Base-by-base conservation (phyloP, 1,284 basidiomycete species). In the Boletus smithii region DNA sequence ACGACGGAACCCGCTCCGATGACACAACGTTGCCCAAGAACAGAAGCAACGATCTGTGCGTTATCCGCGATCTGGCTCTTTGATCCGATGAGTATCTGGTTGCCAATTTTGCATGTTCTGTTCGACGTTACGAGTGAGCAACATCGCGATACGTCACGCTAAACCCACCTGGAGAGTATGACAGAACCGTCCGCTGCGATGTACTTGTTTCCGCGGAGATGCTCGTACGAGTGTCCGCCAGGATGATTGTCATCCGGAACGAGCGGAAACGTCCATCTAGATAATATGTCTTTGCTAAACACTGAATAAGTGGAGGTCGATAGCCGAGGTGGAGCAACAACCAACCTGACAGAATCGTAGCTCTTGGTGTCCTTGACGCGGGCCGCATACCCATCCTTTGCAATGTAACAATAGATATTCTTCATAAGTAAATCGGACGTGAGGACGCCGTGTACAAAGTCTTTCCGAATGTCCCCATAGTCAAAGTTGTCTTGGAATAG, bases 401-500 rank as follows among this genome's bases (percentile, higher is more conserved):
- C 85, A 42, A 95, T 77, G 61, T 95, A 91, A 56, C 91, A 88
- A 63, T 91, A 83, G 50, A 99, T 95, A 57, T 87, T 95, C 71
- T 97, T 95, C 75, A 93, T 94, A 36, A 99, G 77, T 37, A 99
- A 69, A 68, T 99, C 97, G 11, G 91, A 95, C 1, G 92, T 97
- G 49, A 99, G 76, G 36, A 99, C 83, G n/a, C 95, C 95, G 59
- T 93, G 90, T 20, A 99, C 89, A 63, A 99, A 97, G 69, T 99
- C 93, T 55, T 83, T 76, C 47, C 94, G 81, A 53, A 98, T 79
- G 67, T 94, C 89, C 39, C 88, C 85, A 65, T 97, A 99, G 70
- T 99, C 97, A 66, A 99, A 99, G 70, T 99, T 99, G 69, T 99
- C 97, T 60, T 97, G 95, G 72, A 98, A 99, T 5, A 98, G 71